These are phyloP conservation scores for Stylosanthes scabra DNA, from an alignment of 331 rosid genomes.

Conservation along the genomic window DNA sequence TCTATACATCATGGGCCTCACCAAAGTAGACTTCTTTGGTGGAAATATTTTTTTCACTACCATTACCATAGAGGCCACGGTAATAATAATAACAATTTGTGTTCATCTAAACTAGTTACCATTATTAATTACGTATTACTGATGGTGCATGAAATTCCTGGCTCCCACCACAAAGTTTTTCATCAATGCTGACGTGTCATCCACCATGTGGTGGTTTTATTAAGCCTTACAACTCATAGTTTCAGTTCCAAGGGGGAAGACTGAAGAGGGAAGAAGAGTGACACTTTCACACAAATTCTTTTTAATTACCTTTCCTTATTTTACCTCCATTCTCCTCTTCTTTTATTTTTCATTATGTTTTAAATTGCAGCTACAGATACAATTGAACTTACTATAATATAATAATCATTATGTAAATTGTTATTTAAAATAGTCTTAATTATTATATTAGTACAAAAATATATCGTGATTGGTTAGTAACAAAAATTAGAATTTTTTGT, in stretches of 20 bases:
- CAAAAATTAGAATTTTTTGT: no score
- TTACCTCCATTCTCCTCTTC: no score
- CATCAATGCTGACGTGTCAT: constrained; percentile 64
- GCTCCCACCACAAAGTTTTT: constrained; percentile 37
- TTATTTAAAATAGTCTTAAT: background rate
- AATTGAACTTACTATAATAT: no score
- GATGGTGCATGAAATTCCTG: constrained; percentile 32
- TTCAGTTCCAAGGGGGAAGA: constrained; percentile 22
- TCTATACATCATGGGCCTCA: background rate
- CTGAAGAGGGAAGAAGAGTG: background rate
- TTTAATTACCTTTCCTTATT: constrained; percentile 14
- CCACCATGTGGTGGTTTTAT: constrained; percentile 52
- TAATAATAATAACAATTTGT: background rate
- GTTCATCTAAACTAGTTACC: constrained; percentile 30
- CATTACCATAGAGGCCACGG: background rate
- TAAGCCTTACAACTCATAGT: constrained; percentile 69
- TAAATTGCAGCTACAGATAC: no score
- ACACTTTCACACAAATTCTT: background rate
- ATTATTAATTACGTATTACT: constrained; percentile 40
- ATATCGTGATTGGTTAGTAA: no score
- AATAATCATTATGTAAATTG: no score
- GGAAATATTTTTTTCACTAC: background rate
- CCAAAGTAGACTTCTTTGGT: constrained; percentile 42
- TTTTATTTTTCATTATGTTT: no score
- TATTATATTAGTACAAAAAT: no score